These are phyloP conservation scores for Fusarium sp. DNA, from an alignment of 2,329 filamentous ascomycete genomes.

Conservation along the genomic window DNA sequence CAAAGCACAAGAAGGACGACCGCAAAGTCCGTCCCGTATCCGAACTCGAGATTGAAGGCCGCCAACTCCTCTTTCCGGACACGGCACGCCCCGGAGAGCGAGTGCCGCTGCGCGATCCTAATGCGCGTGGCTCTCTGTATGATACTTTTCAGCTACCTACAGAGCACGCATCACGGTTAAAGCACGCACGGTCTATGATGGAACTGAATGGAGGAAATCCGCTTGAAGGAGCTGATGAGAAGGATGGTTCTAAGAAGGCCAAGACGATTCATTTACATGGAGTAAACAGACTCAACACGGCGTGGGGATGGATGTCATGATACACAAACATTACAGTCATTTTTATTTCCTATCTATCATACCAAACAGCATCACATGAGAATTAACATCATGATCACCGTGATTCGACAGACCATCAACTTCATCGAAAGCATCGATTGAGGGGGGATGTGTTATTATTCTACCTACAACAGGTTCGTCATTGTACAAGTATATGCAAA, in stretches of 20 bases:
- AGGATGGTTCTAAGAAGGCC: constrained; percentile 29
- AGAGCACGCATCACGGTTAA: constrained; percentile 36
- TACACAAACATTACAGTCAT: not conserved
- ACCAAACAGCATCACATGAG: not conserved
- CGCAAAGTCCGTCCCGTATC: constrained; percentile 18
- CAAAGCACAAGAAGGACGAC: not conserved
- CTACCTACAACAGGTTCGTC: constrained; percentile 58
- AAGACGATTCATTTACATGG: constrained; percentile 47
- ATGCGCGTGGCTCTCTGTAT: constrained; percentile 38
- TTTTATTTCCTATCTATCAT: not conserved
- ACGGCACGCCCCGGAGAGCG: constrained; percentile 26
- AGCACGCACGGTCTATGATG: constrained; percentile 43
- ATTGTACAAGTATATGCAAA: constrained; percentile 58
- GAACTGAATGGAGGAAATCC: constrained; percentile 40
- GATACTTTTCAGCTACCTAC: constrained; percentile 42
- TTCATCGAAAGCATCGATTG: constrained; percentile 47
- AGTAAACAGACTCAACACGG: constrained; percentile 45
- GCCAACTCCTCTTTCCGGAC: constrained; percentile 31
- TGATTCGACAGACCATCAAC: not conserved
- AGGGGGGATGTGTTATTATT: constrained; percentile 71
- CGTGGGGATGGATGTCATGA: constrained; percentile 48
- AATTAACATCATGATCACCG: not conserved
- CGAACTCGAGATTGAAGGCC: constrained; percentile 33
- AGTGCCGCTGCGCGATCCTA: constrained; percentile 31
- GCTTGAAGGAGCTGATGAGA: constrained; percentile 21